Evolutionary conservation across 2,329 filamentous ascomycete species (phyloP), one percentile per base, ranked within the genome.

Genomic region (Colletotrichum cuscutae): DNA sequence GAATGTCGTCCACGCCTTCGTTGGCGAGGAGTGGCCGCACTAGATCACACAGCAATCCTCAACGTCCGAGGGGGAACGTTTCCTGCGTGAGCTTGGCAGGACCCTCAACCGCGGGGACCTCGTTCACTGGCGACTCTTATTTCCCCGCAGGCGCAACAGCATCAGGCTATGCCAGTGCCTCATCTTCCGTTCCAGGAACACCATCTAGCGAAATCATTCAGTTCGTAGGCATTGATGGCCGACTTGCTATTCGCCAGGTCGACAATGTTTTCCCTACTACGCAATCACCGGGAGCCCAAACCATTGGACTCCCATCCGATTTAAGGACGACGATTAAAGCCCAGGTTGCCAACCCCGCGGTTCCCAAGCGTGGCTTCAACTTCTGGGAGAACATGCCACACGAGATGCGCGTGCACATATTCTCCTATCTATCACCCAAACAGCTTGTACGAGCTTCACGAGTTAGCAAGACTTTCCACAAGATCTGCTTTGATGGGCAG

Each of bases 401-500:
- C 60, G 97, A 99, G 84, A 87, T 98, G 68, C 92, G 92, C 76
- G 87, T 97, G 77, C 86, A 94, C 54, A 91, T 98, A 63, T 88
- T 98, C 70, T 88, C 90, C 5, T 95, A 93, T 77, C 86, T 98
- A 24, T 86, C 87, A 32, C 95, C 95, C 0, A 95, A 92, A 79
- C 92, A 98, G 80, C 89, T 98, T 42, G 91, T 98, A 12, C 89
- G 91, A 71, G 89, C 90, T 68, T 97, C 96, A 1, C 86, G 90
- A 22, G 93, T 97, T 24, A 96, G 91, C 79, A 95, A 91, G 81
- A 84, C 88, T 6, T 98, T 97, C 86, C 87, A 97, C 81, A 87
- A 89, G 60, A 91, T 94, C 82, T 98, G 96, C 83, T 98, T 96
- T 77, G 96, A 99, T 81, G 97, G 97, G 2, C 97, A 99, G 83